These are phyloP conservation scores for Leccinum glutinopallens DNA, from an alignment of 1,284 basidiomycete species.

Conservation along the genomic window DNA sequence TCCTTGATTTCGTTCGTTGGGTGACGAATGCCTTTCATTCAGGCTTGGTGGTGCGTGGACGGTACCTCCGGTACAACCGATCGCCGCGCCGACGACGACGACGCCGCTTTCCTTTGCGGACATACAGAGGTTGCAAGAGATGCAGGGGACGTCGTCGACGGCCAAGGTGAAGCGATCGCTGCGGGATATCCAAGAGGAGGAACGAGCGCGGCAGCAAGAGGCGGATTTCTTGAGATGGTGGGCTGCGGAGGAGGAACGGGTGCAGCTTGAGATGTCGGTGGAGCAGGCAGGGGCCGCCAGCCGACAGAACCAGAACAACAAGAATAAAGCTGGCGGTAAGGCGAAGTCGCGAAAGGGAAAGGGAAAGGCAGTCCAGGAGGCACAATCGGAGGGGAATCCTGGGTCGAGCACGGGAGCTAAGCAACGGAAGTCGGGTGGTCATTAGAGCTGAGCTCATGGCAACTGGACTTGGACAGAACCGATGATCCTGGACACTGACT, in stretches of 20 bases:
- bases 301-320: conserved; percentile 5
- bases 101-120: conserved; percentile 68
- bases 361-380: conserved; percentile 11
- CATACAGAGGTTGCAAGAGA: conserved; percentile 80
- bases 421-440: conserved; percentile 10
- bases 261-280: conserved; percentile 31
- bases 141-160: conserved; percentile 44
- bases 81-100: conserved; percentile 38
- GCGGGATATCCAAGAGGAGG: conserved; percentile 86
- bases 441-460: neutral
- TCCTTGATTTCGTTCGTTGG: neutral
- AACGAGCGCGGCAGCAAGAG: conserved; percentile 71
- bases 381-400: neutral
- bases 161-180: conserved; percentile 63
- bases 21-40: neutral
- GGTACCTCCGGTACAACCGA: conserved; percentile 48
- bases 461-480: neutral
- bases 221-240: conserved; percentile 86
- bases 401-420: neutral
- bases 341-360: conserved; percentile 14
- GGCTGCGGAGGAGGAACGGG: conserved; percentile 76
- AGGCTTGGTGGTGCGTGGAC: conserved; percentile 56
- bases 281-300: neutral
- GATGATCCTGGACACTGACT: neutral
- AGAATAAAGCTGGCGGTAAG: conserved; percentile 5